Conservation (phyloP, 345 rosid species). For the Carallia brachiata region DNA sequence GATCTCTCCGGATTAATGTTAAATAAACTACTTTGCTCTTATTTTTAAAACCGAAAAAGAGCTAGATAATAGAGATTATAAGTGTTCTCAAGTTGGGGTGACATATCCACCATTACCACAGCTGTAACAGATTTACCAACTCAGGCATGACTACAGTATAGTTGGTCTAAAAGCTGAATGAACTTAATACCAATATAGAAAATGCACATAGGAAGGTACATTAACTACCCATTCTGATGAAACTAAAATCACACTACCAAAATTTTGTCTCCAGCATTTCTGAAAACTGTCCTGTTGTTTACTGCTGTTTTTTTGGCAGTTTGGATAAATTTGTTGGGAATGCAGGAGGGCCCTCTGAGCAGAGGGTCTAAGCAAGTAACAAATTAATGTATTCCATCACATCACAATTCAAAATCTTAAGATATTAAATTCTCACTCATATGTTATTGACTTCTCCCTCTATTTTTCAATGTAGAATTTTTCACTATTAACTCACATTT, state of each 20-base stretch:
- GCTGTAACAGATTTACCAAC: conserved; percentile 18
- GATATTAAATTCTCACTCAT: too few relatives aligned
- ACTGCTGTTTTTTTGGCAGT: background rate
- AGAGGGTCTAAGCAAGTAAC: too few relatives aligned
- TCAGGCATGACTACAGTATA: conserved; percentile 11
- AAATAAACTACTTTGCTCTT: too few relatives aligned
- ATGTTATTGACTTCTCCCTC: too few relatives aligned
- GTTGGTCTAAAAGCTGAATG: conserved; percentile 3
- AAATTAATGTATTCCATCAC: too few relatives aligned
- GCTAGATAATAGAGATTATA: too few relatives aligned
- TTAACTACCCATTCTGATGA: conserved; percentile 13
- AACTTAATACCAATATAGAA: background rate
- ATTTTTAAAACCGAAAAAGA: too few relatives aligned
- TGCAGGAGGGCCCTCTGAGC: too few relatives aligned
- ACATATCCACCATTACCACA: conserved; percentile 10
- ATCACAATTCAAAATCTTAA: too few relatives aligned
- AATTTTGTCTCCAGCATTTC: background rate
- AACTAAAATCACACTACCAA: background rate
- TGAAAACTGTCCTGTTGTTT: background rate
- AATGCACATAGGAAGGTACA: conserved; percentile 6
- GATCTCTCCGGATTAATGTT: too few relatives aligned
- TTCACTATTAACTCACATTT: too few relatives aligned
- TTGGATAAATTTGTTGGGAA: background rate
- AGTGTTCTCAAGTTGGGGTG: background rate
- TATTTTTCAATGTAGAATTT: too few relatives aligned